Evolutionary conservation across 2,329 filamentous ascomycete species (phyloP).

Genomic region (Talaromyces sp.): DNA sequence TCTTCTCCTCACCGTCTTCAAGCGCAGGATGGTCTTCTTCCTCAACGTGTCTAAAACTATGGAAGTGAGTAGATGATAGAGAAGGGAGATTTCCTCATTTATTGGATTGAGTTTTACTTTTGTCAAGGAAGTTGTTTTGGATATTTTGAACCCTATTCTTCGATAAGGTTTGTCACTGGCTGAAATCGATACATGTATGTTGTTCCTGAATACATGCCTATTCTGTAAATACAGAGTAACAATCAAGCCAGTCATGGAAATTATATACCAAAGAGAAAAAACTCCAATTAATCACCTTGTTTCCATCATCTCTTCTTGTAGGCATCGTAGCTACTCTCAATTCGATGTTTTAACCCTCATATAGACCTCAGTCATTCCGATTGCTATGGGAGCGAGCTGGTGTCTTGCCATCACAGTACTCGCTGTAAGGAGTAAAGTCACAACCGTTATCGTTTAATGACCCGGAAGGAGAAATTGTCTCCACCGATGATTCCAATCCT

Average conservation of each 20-base stretch:
- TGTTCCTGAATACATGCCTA: neutral
- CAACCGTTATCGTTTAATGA: neutral
- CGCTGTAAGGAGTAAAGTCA: conserved; percentile 6
- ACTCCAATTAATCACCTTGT: neutral
- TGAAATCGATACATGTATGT: neutral
- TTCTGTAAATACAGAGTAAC: neutral
- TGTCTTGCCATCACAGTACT: conserved; percentile 9
- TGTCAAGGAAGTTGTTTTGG: neutral
- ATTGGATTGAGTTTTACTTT: neutral
- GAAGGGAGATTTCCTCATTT: neutral
- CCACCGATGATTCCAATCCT: conserved; percentile 4
- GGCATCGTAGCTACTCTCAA: neutral
- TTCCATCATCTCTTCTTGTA: neutral
- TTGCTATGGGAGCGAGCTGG: neutral
- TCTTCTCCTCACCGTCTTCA: neutral
- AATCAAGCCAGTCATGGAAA: neutral
- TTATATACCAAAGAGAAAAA: neutral
- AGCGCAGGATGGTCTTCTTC: neutral
- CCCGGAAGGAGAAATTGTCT: conserved; percentile 2
- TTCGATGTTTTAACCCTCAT: neutral
- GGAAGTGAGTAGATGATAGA: neutral
- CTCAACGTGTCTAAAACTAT: neutral
- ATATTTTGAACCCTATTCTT: neutral
- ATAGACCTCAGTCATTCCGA: conserved; percentile 2
- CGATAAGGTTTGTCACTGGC: neutral